Base-by-base conservation (phyloP, 805 yeast species). In the Wickerhamia fluorescens region DNA sequence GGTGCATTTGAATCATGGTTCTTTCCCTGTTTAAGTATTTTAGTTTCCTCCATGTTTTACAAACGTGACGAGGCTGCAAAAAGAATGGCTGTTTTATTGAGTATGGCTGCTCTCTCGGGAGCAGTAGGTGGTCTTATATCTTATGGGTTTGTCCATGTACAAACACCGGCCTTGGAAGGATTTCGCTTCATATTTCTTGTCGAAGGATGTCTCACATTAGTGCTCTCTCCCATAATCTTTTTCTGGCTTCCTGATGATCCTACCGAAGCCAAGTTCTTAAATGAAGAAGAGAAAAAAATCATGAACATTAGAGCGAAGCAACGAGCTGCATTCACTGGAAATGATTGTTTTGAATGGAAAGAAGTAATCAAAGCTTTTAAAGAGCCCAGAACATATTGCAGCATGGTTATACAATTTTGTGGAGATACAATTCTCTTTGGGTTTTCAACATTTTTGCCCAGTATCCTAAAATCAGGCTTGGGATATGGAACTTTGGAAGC, bases 91-190 rank as follows among this genome's bases (percentile, higher is more conserved):
- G 27, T 62, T 31, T 60, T 73, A 25, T 71, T 71, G 43, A 57
- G 68, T 19, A 66, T 73, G 16, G 69, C 78, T 7, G 68, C 73
- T 33, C 44, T 73, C 22, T 66, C 77, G 6, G 68, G 73, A 24
- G 73, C 75, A 2, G 70, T 74, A 45, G 75, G 76, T 29, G 79
- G 80, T n/a, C 48, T 69, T 14, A 56, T 71, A 16, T 64, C 68
- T 1, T 63, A 57, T 34, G 77, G 71, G 13, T 56, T 73, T 27
- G 33, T 45, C 3, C 42, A 49, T 17, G 44, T 52, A 22, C 31
- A 50, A 15, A 38, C 52, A 2, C 41, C 42, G 1, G 34, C 51
- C 6, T 44, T 64, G 40, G 58, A 47, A 23, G 71, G 71, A 7
- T 72, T 74, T 73, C 58, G 70, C 42, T 71, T 68, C 56, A 51